Percentiles rank a stretch among this genome's conserved stretches.
These are phyloP conservation scores for Acorus calamus DNA, from an alignment of 106 monocot species.

Conservation along the genomic window DNA sequence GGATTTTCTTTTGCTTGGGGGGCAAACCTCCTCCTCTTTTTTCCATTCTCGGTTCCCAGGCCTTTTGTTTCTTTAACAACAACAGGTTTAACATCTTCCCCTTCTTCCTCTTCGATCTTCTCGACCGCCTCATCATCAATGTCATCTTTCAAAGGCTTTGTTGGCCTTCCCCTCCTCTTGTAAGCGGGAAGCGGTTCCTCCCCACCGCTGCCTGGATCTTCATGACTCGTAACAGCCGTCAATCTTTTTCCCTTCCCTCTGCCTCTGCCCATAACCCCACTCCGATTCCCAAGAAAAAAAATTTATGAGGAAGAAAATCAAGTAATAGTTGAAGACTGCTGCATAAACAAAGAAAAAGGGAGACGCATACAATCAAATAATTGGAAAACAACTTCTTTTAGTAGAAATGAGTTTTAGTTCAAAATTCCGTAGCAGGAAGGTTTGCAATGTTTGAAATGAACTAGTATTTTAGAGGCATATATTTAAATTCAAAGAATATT, in stretches of 20 bases:
- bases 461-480: too few relatives aligned
- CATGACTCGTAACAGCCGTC: slow-evolving; percentile 28
- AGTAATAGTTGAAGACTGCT: too few relatives aligned
- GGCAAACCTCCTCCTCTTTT: slow-evolving; percentile 18
- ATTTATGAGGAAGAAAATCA: too few relatives aligned
- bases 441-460: too few relatives aligned
- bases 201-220: slow-evolving; percentile 25
- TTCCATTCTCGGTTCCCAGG: too few relatives aligned
- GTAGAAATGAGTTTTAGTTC: too few relatives aligned
- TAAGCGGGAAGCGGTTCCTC: slow-evolving; percentile 38
- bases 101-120: slow-evolving; percentile 22
- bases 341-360: too few relatives aligned
- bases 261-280: slow-evolving; percentile 50
- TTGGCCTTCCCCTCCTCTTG: slow-evolving; percentile 52
- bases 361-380: too few relatives aligned
- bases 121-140: slow-evolving; percentile 26
- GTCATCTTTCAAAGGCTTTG: slow-evolving; percentile 45
- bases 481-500: too few relatives aligned
- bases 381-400: too few relatives aligned
- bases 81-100: slow-evolving; percentile 9
- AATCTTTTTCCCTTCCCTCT: slow-evolving; percentile 67
- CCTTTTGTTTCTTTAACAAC: slow-evolving; percentile 14
- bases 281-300: too few relatives aligned
- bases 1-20: slow-evolving; percentile 24
- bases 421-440: too few relatives aligned